A percentile compares a stretch with the other conserved stretches of the same genome.
These are phyloP conservation scores for Apiosordaria backusii DNA, from an alignment of 495 filamentous ascomycete genomes.

Conservation along the genomic window DNA sequence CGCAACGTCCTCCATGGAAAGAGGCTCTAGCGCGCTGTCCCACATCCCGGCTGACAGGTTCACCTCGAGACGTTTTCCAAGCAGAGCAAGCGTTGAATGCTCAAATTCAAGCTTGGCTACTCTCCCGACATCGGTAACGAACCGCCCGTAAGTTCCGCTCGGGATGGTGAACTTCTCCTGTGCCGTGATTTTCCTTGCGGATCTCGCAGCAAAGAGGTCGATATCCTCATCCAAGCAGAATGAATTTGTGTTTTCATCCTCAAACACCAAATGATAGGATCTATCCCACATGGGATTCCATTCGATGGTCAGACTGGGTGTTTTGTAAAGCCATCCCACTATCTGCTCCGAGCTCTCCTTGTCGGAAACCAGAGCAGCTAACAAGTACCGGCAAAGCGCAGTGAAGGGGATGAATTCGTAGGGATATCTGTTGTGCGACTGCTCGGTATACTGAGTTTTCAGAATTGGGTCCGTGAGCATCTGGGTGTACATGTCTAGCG, in stretches of 20 bases:
- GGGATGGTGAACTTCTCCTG: slow-evolving; percentile 53
- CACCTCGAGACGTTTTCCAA: slow-evolving; percentile 68
- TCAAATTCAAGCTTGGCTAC: slow-evolving; percentile 59
- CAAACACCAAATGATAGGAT: slow-evolving; percentile 65
- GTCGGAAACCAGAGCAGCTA: slow-evolving; percentile 38
- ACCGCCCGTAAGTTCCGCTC: slow-evolving; percentile 63
- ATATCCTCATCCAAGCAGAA: slow-evolving; percentile 53
- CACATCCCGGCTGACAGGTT: slow-evolving; percentile 42
- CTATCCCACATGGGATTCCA: slow-evolving; percentile 51
- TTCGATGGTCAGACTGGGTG: slow-evolving; percentile 68
- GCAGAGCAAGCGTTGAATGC: slow-evolving; percentile 72
- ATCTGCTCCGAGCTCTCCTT: slow-evolving; percentile 50
- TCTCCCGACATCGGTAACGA: slow-evolving; percentile 58
- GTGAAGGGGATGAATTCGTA: slow-evolving; percentile 83
- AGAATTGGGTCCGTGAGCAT: slow-evolving; percentile 56
- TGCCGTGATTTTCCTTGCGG: slow-evolving; percentile 27
- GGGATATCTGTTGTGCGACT: slow-evolving; percentile 73
- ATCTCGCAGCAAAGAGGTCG: slow-evolving; percentile 47
- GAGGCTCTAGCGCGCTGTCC: slow-evolving; percentile 31
- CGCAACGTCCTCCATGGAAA: slow-evolving; percentile 36
- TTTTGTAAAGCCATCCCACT: slow-evolving; percentile 55
- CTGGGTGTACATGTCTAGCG: slow-evolving; percentile 45
- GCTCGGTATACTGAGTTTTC: slow-evolving; percentile 53
- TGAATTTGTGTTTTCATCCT: slow-evolving; percentile 77
- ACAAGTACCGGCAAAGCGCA: slow-evolving; percentile 40